phyloP scores from a whole-genome alignment of 345 rosid species.

The Eucalyptus victrix region DNA sequence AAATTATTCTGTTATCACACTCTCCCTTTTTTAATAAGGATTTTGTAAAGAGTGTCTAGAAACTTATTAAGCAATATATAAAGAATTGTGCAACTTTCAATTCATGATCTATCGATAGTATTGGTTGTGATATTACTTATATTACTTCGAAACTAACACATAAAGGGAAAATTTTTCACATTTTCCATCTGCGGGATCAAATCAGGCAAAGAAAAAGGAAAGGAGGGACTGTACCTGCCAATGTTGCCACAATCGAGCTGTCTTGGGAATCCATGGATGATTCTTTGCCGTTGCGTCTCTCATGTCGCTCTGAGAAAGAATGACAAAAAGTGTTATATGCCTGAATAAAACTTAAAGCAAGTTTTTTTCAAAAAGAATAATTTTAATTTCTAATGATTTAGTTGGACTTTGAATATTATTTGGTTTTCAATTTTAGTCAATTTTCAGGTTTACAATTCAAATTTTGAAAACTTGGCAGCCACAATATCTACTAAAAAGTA shows the following conservation, averaged over 20 bases:
- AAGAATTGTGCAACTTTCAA: background rate
- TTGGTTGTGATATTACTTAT: background rate
- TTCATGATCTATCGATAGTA: background rate
- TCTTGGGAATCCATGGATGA: background rate
- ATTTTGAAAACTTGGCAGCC: no score
- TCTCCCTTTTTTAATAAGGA: background rate
- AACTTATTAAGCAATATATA: background rate
- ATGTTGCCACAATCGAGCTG: background rate
- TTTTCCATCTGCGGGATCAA: background rate
- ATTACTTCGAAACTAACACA: background rate
- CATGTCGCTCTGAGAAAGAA: no score
- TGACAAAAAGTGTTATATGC: no score
- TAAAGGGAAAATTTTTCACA: fast-evolving
- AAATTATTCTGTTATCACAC: background rate
- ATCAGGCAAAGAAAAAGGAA: background rate
- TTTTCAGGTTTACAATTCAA: no score
- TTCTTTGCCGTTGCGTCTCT: no score
- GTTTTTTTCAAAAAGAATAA: no score
- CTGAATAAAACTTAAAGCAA: no score
- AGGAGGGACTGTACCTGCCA: background rate
- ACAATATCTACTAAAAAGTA: no score
- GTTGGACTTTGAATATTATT: no score
- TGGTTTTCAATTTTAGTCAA: no score
- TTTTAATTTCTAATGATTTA: no score
- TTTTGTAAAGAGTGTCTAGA: background rate